Evolutionary conservation across 1,284 basidiomycete species (phyloP).

Genomic region (Clitocybe nebularis): DNA sequence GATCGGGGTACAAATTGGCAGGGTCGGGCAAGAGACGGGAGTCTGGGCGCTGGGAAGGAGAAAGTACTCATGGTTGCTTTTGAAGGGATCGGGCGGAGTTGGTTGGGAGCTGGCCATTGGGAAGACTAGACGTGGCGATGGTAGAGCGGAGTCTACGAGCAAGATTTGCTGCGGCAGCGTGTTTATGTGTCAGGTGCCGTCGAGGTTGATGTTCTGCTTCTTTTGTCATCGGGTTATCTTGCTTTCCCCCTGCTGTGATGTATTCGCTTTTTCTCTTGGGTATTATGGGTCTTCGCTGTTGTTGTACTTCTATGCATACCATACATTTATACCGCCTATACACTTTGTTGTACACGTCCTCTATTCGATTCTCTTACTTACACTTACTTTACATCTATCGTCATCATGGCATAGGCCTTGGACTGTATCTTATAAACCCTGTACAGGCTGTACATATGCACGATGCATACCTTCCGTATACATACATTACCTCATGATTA

Average conservation of each 20-base stretch:
- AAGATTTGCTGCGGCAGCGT: not conserved
- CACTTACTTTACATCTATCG: not conserved
- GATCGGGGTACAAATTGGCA: constrained; percentile 41
- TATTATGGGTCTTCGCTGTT: not conserved
- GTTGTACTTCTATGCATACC: not conserved
- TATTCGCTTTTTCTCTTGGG: not conserved
- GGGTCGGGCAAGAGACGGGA: constrained; percentile 39
- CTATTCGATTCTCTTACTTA: not conserved
- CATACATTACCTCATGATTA: too few relatives aligned
- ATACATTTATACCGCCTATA: not conserved
- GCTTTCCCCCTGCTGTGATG: not conserved
- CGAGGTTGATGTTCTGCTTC: not conserved
- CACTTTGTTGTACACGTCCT: not conserved
- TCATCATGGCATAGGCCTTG: not conserved
- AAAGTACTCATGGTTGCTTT: constrained; percentile 52
- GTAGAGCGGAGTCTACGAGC: not conserved
- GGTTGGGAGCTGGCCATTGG: constrained; percentile 29
- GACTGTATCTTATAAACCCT: too few relatives aligned
- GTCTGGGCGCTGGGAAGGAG: constrained; percentile 51
- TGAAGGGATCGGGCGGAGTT: constrained; percentile 53
- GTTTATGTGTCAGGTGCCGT: not conserved
- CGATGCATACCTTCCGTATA: too few relatives aligned
- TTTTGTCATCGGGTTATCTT: not conserved
- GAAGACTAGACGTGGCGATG: constrained; percentile 2
- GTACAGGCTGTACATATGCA: too few relatives aligned